Evolutionary conservation across 2,329 filamentous ascomycete species (phyloP).

Genomic region (Fusarium sacchari): DNA sequence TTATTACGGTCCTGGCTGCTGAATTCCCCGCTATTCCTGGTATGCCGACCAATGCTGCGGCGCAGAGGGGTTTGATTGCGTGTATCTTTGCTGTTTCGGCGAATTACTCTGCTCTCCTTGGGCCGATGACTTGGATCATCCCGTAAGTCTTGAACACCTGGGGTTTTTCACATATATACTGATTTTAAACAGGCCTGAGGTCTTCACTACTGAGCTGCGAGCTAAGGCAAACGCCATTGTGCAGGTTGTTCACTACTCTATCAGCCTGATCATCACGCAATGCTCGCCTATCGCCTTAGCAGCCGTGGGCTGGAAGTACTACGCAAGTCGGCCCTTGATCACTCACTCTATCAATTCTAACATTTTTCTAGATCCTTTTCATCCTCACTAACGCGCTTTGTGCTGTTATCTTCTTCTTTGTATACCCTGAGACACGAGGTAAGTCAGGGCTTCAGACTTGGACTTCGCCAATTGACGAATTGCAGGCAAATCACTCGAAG

Average conservation of each 20-base stretch:
- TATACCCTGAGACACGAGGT: constrained; percentile 53
- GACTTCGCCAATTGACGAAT: fast-evolving
- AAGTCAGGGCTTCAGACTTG: neutral
- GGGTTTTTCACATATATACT: fast-evolving
- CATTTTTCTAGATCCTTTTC: constrained; percentile 48
- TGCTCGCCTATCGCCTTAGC: constrained; percentile 54
- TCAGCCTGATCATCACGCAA: constrained; percentile 53
- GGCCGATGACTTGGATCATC: constrained; percentile 56
- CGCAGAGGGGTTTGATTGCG: constrained; percentile 52
- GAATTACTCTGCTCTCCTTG: constrained; percentile 52
- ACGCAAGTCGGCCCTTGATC: constrained; percentile 36
- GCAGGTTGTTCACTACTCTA: constrained; percentile 54
- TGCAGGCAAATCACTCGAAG: constrained; percentile 52
- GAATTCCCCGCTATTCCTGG: constrained; percentile 50
- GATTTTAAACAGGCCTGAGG: constrained; percentile 46
- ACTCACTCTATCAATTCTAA: fast-evolving
- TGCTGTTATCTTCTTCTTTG: constrained; percentile 48
- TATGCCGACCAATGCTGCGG: constrained; percentile 50
- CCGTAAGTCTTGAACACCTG: constrained; percentile 43
- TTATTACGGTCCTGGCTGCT: constrained; percentile 53
- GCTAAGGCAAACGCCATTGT: constrained; percentile 55
- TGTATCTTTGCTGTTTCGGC: constrained; percentile 50
- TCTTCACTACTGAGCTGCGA: constrained; percentile 53
- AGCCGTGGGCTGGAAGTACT: constrained; percentile 54
- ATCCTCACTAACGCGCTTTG: constrained; percentile 52